Base-by-base conservation (phyloP, 78 protist genomes). In the Chrysochromulina tobinii region DNA sequence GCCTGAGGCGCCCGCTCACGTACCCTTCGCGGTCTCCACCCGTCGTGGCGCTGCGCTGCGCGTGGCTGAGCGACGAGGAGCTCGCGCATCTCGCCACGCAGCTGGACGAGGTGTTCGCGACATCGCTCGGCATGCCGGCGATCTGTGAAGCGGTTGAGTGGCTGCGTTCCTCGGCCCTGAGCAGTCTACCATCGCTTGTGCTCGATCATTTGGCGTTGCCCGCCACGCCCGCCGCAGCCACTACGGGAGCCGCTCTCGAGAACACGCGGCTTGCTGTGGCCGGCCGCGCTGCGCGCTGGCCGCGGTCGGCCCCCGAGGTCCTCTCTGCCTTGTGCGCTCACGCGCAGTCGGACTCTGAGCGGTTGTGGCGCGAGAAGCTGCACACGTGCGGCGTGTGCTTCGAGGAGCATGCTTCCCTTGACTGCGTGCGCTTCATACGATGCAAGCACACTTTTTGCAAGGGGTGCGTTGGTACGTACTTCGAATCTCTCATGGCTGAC, bases 301-400 rank as follows among this genome's bases (percentile, higher is more conserved):
- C 83, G 55, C 83, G 83, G 58, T 2, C 11, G 25, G 27, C 12
- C 58, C 12, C 51, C 12, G 21, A 12, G 11, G 83, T 75, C 25
- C 59, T 75, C 57, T 54, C 83, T 54, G 15, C 25, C 12, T n/a
- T 75, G 83, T 5, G 1, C 58, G 25, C 11, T 3, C 83, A 50
- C 25, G 58, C 54, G 27, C 14, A 12, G 25, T 21, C 54, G 58
- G 83, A 9, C 23, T 54, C 12, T 12, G 83, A 6, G 58, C 25
- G 12, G 58, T 23, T 3, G 58, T 75, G 83, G 83, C 12, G 21
- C 7, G 12, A 3, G 58, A 17, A 54, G 58, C 57, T 75, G 23
- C 83, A 75, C 83, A n/a, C 3, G 57, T 75, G 83, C 83, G 83
- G 58, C 83, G 57, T 75, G n/a, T 75, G 83, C 83, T 50, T 75